Conservation (phyloP, 768 basidiomycete genomes). For the Fistulinella prunicolor region DNA sequence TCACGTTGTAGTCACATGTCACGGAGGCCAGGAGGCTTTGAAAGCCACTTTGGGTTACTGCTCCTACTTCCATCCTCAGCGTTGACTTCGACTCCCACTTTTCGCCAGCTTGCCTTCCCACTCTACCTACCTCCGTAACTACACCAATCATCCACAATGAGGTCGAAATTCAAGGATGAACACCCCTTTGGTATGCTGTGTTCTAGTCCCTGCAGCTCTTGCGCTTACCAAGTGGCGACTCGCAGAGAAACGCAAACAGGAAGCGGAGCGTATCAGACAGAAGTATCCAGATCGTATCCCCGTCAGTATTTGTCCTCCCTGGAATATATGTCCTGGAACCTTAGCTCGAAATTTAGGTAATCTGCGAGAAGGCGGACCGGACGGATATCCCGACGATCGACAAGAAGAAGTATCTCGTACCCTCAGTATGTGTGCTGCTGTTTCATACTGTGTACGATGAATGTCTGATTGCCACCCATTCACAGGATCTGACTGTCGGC, state of each 20-base stretch:
- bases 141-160: slow-evolving; percentile 46
- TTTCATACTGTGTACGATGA: slow-evolving; percentile 15
- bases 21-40: slow-evolving; percentile 32
- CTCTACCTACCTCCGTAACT: slow-evolving; percentile 5
- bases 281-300: slow-evolving; percentile 99
- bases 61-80: slow-evolving; percentile 21
- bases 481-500: slow-evolving; percentile 90
- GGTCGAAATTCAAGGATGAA: slow-evolving; percentile 98
- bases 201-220: slow-evolving; percentile 33
- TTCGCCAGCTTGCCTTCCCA: slow-evolving; percentile 2
- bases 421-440: slow-evolving; percentile 62
- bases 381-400: slow-evolving; percentile 99
- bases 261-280: slow-evolving; percentile 96
- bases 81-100: slow-evolving; percentile 24
- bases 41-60: slow-evolving; percentile 25
- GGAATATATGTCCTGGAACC: slow-evolving; percentile 7
- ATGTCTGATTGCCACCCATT: slow-evolving; percentile 22
- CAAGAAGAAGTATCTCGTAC: slow-evolving; percentile 99
- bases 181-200: slow-evolving; percentile 83
- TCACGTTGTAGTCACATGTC: slow-evolving; percentile 33
- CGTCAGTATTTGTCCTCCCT: slow-evolving; percentile 44
- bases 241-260: slow-evolving; percentile 97
- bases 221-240: slow-evolving; percentile 16
- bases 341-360: slow-evolving; percentile 59
- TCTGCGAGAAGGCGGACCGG: slow-evolving; percentile 98